Evolutionary conservation across 768 basidiomycete species (phyloP).

Genomic region (Chiua virens): DNA sequence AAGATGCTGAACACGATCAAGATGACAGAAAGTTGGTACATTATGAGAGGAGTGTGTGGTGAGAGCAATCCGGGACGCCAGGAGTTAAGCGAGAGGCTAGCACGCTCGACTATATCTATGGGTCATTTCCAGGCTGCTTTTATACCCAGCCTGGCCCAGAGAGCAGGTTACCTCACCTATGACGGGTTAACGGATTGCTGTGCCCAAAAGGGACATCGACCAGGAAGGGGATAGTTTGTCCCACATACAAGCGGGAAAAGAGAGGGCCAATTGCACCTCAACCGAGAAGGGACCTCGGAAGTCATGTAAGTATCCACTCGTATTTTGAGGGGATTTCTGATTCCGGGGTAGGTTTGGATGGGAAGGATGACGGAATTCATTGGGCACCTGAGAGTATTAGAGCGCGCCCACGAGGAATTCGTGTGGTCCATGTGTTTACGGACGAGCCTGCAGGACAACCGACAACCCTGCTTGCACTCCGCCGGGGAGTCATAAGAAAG

Average conservation of each 20-base stretch:
- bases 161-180: slow-evolving; percentile 30
- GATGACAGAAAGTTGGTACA: slow-evolving; percentile 25
- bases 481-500: background rate
- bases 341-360: slow-evolving; percentile 11
- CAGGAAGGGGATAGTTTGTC: slow-evolving; percentile 30
- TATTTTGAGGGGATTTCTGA: slow-evolving; percentile 15
- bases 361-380: slow-evolving; percentile 19
- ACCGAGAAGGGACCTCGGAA: slow-evolving; percentile 18
- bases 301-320: slow-evolving; percentile 7
- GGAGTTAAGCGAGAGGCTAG: slow-evolving; percentile 4
- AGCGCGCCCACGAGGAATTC: slow-evolving; percentile 20
- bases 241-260: slow-evolving; percentile 21
- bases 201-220: slow-evolving; percentile 25
- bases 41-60: slow-evolving; percentile 3
- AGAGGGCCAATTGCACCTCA: slow-evolving; percentile 20
- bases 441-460: slow-evolving; percentile 9
- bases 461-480: slow-evolving; percentile 4
- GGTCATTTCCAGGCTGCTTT: slow-evolving; percentile 14
- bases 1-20: slow-evolving; percentile 43
- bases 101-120: background rate
- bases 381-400: slow-evolving; percentile 5
- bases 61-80: background rate
- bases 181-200: slow-evolving; percentile 23
- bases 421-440: slow-evolving; percentile 12
- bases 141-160: slow-evolving; percentile 19